Percentiles rank a stretch among this genome's conserved stretches.
These are phyloP conservation scores for Fusarium sp. DNA, from an alignment of 2,329 filamentous ascomycete species.

Conservation along the genomic window DNA sequence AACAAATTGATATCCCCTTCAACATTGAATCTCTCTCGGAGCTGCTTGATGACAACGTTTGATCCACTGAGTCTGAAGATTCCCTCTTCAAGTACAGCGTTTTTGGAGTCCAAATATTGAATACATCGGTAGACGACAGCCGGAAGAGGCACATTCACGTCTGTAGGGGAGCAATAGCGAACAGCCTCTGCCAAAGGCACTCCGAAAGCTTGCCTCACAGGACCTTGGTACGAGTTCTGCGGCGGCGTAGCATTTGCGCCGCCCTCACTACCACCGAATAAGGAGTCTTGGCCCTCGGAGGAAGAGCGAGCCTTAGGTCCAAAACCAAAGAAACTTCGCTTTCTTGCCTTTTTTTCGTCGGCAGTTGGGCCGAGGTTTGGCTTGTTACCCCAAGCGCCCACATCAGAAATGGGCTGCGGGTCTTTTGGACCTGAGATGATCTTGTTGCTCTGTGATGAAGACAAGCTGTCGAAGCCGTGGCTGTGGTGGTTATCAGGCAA, in stretches of 20 bases:
- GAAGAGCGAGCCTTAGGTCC: constrained; percentile 68
- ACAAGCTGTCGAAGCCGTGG: constrained; percentile 48
- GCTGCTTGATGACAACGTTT: constrained; percentile 88
- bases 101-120: constrained; percentile 86
- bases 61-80: constrained; percentile 98
- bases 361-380: constrained; percentile 59
- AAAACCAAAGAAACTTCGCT: constrained; percentile 79
- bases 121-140: constrained; percentile 96
- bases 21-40: constrained; percentile 91
- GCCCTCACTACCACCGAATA: constrained; percentile 60
- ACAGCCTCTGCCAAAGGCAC: constrained; percentile 87
- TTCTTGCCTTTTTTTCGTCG: constrained; percentile 83
- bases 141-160: constrained; percentile 79
- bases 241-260: constrained; percentile 55
- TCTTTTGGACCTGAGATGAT: constrained; percentile 88
- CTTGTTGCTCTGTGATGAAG: constrained; percentile 50
- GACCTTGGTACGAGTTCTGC: constrained; percentile 58
- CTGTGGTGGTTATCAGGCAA: constrained; percentile 49
- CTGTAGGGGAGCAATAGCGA: constrained; percentile 76
- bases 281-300: constrained; percentile 65
- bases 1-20: constrained; percentile 92
- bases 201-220: constrained; percentile 80
- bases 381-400: constrained; percentile 86
- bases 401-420: constrained; percentile 82
- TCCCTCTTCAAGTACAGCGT: constrained; percentile 86